Evolutionary conservation across 768 basidiomycete species (phyloP).

Genomic region (Rhodotorula toruloides): DNA sequence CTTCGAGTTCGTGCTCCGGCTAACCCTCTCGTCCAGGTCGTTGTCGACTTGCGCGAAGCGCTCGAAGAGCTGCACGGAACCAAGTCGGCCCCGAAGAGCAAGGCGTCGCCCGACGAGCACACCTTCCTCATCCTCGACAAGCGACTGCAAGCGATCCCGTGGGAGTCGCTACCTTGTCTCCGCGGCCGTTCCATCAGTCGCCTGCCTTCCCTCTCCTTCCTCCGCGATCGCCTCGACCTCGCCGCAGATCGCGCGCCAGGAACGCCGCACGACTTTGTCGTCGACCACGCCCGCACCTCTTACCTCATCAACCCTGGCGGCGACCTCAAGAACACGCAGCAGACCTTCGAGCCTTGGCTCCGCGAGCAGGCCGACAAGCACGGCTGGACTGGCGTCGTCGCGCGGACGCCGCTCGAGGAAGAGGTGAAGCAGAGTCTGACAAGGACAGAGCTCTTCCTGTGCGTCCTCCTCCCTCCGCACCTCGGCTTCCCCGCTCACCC

Average conservation of each 20-base stretch:
- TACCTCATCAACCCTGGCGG: conserved; percentile 89
- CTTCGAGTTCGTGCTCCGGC: too few relatives aligned
- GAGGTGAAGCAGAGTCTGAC: conserved; percentile 70
- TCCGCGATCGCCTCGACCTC: conserved; percentile 72
- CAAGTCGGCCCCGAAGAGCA: conserved; percentile 43
- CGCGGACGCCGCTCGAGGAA: conserved; percentile 71
- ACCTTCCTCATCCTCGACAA: conserved; percentile 85
- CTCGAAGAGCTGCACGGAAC: conserved; percentile 66
- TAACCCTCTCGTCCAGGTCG: conserved; percentile 46
- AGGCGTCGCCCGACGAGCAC: conserved; percentile 57
- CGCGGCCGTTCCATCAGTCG: conserved; percentile 81
- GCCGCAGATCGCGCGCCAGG: conserved; percentile 44
- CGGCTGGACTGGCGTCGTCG: conserved; percentile 81
- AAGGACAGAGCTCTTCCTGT: conserved; percentile 83
- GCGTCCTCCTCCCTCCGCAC: conserved; percentile 48
- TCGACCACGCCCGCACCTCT: conserved; percentile 67
- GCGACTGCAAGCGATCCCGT: conserved; percentile 79
- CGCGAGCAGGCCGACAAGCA: conserved; percentile 58
- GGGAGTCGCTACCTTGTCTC: conserved; percentile 88
- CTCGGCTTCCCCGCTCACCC: neutral
- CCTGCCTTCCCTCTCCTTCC: conserved; percentile 82
- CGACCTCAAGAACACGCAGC: conserved; percentile 77
- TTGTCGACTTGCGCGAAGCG: conserved; percentile 69
- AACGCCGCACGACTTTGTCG: conserved; percentile 36
- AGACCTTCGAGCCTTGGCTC: conserved; percentile 72